Conservation (phyloP, 2,329 filamentous ascomycete species). For the Colletotrichum sp. region DNA sequence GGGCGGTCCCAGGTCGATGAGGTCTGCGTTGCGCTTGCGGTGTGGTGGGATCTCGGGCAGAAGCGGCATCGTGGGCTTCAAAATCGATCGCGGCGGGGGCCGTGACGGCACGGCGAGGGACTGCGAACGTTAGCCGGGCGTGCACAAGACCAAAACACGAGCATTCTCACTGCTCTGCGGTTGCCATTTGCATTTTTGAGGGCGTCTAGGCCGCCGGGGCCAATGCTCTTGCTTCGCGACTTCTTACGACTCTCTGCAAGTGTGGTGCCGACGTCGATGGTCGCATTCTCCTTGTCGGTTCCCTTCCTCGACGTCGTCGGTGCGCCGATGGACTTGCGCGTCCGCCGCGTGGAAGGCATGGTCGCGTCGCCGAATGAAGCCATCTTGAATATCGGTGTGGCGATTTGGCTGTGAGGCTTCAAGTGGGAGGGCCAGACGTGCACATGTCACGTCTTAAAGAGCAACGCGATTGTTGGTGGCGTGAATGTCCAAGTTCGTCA, state of each 20-base stretch:
- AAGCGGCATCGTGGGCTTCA: constrained; percentile 79
- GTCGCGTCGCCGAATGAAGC: constrained; percentile 49
- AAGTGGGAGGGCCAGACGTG: background rate
- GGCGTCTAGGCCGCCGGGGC: constrained; percentile 86
- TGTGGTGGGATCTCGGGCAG: constrained; percentile 70
- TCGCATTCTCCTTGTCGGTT: constrained; percentile 81
- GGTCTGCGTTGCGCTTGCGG: constrained; percentile 43
- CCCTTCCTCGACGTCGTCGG: constrained; percentile 1
- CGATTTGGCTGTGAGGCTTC: background rate
- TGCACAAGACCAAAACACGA: background rate
- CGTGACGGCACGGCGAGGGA: constrained; percentile 59
- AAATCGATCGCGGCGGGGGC: constrained; percentile 69
- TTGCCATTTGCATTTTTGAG: constrained; percentile 79
- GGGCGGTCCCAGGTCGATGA: constrained; percentile 30
- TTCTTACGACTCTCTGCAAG: constrained; percentile 65
- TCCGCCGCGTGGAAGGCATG: constrained; percentile 60
- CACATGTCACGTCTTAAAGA: constrained; percentile 20
- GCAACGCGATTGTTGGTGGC: constrained; percentile 15
- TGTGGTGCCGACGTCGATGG: constrained; percentile 65
- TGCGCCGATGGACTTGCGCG: constrained; percentile 74
- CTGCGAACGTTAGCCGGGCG: constrained; percentile 38
- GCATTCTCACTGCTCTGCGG: constrained; percentile 71
- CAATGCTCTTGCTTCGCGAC: constrained; percentile 93
- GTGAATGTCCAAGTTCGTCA: constrained; percentile 24
- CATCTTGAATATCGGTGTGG: constrained; percentile 32